Conservation (phyloP, 2,329 filamentous ascomycete genomes). For the Cladosporium austrohemisphaericum region DNA sequence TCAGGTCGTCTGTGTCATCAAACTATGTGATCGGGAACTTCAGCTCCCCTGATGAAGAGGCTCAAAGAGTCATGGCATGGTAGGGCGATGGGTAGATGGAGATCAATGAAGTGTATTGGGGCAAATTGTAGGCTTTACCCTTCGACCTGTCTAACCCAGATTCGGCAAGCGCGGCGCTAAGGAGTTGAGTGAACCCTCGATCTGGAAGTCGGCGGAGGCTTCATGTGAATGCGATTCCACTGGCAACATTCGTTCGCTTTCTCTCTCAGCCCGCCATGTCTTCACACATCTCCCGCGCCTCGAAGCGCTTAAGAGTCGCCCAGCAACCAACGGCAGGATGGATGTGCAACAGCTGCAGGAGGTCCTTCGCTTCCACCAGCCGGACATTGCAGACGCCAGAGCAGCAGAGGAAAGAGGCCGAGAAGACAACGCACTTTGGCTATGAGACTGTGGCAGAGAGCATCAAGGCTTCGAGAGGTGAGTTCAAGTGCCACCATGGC, state of each 20-base stretch:
- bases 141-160: too few relatives aligned
- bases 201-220: not conserved
- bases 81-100: too few relatives aligned
- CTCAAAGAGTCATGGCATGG: too few relatives aligned
- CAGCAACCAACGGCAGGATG: conserved; percentile 8
- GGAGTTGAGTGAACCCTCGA: conserved; percentile 11
- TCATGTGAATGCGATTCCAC: conserved; percentile 5
- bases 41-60: too few relatives aligned
- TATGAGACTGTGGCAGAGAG: conserved; percentile 79
- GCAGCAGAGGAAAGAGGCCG: conserved; percentile 39
- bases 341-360: conserved; percentile 16
- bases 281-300: conserved; percentile 24
- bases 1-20: too few relatives aligned
- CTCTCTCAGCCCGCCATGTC: conserved; percentile 4
- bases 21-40: too few relatives aligned
- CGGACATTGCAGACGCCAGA: conserved; percentile 29
- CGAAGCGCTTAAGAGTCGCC: conserved; percentile 31
- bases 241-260: not conserved
- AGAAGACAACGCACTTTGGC: conserved; percentile 80
- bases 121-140: too few relatives aligned
- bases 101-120: too few relatives aligned
- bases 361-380: conserved; percentile 11
- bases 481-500: too few relatives aligned
- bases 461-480: conserved; percentile 68
- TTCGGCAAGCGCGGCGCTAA: conserved; percentile 1